Percentiles rank a stretch among this genome's conserved stretches.
These are phyloP conservation scores for Rhododendron vialii DNA, from an alignment of 148 eudicot genomes.

Conservation along the genomic window DNA sequence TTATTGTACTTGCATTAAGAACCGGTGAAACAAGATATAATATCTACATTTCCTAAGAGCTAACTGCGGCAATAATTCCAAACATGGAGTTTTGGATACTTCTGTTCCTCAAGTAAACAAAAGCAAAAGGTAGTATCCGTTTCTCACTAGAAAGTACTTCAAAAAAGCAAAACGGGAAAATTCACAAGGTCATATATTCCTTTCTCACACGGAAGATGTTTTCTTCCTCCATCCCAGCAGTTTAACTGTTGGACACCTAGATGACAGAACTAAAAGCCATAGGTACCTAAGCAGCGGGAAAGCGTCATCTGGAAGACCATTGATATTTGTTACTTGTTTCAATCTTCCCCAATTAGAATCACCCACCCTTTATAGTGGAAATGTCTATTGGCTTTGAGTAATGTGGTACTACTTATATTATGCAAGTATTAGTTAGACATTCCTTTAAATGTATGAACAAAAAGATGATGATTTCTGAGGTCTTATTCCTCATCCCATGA, in stretches of 20 bases:
- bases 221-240: background rate
- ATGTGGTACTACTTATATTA: background rate
- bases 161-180: too few species aligned
- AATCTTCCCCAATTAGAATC: background rate
- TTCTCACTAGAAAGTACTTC: background rate
- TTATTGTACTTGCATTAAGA: background rate
- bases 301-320: background rate
- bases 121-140: background rate
- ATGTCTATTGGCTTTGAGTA: background rate
- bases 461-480: background rate
- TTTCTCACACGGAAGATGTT: background rate
- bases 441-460: background rate
- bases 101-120: background rate
- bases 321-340: background rate
- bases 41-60: background rate
- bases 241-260: background rate
- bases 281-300: background rate
- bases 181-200: background rate
- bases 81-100: background rate
- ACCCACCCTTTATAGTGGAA: background rate
- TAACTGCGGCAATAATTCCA: background rate
- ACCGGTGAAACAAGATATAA: background rate
- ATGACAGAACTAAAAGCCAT: background rate
- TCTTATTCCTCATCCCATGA: background rate
- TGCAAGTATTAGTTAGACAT: background rate